phyloP scores from a whole-genome alignment of 2,329 filamentous ascomycete genomes.

The Scedosporium aurantiacum region DNA sequence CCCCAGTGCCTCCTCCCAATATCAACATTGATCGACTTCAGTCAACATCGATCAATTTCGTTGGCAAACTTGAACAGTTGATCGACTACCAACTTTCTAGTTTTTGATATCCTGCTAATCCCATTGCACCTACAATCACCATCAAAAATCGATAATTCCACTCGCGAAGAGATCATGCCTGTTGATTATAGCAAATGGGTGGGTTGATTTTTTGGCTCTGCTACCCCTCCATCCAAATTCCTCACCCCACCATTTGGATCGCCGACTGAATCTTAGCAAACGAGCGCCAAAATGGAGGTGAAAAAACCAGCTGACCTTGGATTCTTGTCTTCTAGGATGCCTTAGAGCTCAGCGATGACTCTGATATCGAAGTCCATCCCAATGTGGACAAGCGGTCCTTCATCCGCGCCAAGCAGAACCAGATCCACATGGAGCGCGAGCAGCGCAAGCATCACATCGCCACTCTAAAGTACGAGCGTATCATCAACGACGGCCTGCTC shows the following conservation, averaged over 20 bases:
- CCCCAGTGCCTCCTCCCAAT: neutral
- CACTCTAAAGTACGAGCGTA: slow-evolving; percentile 81
- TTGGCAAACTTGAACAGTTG: too few relatives aligned
- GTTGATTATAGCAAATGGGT: slow-evolving; percentile 61
- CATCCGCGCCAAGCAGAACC: slow-evolving; percentile 93
- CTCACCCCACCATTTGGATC: neutral
- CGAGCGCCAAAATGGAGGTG: neutral
- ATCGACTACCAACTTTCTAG: too few relatives aligned
- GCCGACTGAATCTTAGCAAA: neutral
- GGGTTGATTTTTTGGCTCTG: slow-evolving; percentile 14
- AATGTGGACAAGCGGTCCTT: slow-evolving; percentile 98
- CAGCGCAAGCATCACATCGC: slow-evolving; percentile 82
- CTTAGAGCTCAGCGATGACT: slow-evolving; percentile 95
- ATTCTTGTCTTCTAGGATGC: slow-evolving; percentile 48
- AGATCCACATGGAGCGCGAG: slow-evolving; percentile 85
- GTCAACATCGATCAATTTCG: too few relatives aligned
- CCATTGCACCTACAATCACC: neutral
- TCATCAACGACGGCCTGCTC: slow-evolving; percentile 85
- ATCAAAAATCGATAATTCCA: neutral
- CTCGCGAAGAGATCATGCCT: slow-evolving; percentile 26
- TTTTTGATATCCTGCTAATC: neutral
- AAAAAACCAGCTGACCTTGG: slow-evolving; percentile 8
- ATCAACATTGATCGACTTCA: too few relatives aligned
- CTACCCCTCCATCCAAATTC: neutral
- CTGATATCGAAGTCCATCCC: slow-evolving; percentile 94